Evolutionary conservation across 148 eudicot genomes (phyloP).

Genomic region (Rhododendron vialii): DNA sequence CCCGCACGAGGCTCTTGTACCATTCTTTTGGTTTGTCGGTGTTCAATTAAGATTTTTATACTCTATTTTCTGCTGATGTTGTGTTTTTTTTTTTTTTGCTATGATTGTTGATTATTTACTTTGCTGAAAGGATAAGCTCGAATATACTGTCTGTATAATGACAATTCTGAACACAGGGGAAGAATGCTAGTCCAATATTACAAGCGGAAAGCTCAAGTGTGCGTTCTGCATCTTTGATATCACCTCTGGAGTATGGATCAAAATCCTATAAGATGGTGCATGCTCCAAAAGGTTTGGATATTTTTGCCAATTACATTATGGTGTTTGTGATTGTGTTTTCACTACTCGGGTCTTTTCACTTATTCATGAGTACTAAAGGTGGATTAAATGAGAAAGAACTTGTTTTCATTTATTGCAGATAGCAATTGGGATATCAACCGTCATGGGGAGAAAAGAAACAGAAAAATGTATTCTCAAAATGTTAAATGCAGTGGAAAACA

Average conservation of each 20-base stretch:
- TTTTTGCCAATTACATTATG: background rate
- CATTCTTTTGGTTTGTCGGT: background rate
- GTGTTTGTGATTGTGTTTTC: constrained; percentile 2
- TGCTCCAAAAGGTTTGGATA: constrained; percentile 24
- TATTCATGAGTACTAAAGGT: background rate
- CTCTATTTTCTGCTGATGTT: background rate
- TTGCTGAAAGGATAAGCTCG: background rate
- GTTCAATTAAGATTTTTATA: background rate
- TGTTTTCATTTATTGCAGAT: constrained; percentile 26
- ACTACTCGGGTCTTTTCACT: background rate
- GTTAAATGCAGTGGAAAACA: constrained; percentile 15
- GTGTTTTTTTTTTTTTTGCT: background rate
- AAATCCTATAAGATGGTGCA: constrained; percentile 14
- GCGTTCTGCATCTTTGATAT: constrained; percentile 18
- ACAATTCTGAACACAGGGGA: constrained; percentile 28
- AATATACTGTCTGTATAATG: background rate
- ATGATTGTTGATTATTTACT: background rate
- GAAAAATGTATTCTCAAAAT: constrained; percentile 13
- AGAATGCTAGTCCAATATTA: constrained; percentile 24
- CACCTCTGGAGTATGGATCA: constrained; percentile 21
- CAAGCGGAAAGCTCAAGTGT: constrained; percentile 23
- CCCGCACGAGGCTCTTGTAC: background rate
- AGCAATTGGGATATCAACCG: constrained; percentile 5
- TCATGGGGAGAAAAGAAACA: constrained; percentile 12
- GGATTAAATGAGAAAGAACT: background rate